Conservation (phyloP, 768 basidiomycete genomes). For the Phanerochaete sordida region DNA sequence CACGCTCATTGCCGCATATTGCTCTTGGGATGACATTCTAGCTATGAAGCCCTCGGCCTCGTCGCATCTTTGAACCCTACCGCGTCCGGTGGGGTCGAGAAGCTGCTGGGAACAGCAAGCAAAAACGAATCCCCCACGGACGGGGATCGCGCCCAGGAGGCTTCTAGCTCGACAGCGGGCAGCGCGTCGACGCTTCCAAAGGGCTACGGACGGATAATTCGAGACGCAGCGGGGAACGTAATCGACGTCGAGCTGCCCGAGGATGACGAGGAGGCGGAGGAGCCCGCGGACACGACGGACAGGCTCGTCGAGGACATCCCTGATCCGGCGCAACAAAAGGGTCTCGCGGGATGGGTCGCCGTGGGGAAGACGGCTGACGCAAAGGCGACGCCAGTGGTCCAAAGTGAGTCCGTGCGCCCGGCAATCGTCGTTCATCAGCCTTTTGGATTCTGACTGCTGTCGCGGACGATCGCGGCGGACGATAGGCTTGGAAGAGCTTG, state of each 20-base stretch:
- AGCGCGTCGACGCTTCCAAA: constrained; percentile 36
- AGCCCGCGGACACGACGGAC: constrained; percentile 35
- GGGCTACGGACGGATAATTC: constrained; percentile 78
- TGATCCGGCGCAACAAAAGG: constrained; percentile 19
- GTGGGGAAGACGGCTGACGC: constrained; percentile 17
- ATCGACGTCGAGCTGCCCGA: constrained; percentile 64
- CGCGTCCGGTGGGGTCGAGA: constrained; percentile 67
- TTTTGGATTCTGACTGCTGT: constrained; percentile 7
- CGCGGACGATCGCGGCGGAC: constrained; percentile 12
- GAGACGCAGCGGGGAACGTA: constrained; percentile 76
- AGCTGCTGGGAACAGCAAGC: constrained; percentile 16
- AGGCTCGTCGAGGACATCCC: constrained; percentile 40
- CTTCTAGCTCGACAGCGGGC: constrained; percentile 13
- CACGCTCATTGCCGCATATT: background rate
- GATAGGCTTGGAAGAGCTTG: constrained; percentile 64
- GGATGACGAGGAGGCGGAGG: constrained; percentile 49
- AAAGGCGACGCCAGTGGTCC: constrained; percentile 28
- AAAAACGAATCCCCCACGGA: constrained; percentile 14
- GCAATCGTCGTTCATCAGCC: constrained; percentile 12
- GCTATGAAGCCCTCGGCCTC: constrained; percentile 79
- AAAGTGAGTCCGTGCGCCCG: constrained; percentile 34
- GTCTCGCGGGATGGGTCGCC: constrained; percentile 22
- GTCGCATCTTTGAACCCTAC: constrained; percentile 63
- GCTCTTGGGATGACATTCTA: constrained; percentile 25
- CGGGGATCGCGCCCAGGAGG: constrained; percentile 16